Base-by-base conservation (phyloP, 2,329 filamentous ascomycete genomes). In the Trichothecium roseum region DNA sequence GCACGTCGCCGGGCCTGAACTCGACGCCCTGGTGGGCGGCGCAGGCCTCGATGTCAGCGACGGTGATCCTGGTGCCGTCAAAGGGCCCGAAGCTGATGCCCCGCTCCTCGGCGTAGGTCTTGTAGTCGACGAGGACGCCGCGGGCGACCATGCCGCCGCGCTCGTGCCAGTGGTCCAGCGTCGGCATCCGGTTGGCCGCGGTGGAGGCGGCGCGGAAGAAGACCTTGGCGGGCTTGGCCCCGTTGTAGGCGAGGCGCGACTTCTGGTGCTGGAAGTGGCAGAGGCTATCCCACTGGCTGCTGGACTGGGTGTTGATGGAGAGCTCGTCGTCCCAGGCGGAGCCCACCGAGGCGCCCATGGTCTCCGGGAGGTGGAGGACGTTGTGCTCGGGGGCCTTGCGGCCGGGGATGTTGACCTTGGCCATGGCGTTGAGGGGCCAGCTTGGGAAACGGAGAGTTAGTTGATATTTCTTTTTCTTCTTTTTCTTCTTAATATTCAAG, bases 1-100 rank as follows among this genome's bases (percentile, higher is more conserved):
- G 62, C 37, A 85, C 72, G 41, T 84, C 79, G 5, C 80, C 81
- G 3, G 72, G 68, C 1, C 63, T 68, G 47, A 84, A 78, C 40
- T 80, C 69, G 18, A 83, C 60, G 1, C 71, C 70, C 43, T 83
- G 75, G 26, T 68, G 59, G 24, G 59, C 59, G 0, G 75, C 81
- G 24, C 75, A 74, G 8, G 66, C 63, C 36, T 72, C 68, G 0
- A 86, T 62, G 1, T 77, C 67, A 1, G 61, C 48, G 2, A 69
- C 55, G 0, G 63, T 66, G 49, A 81, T 78, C 18, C 64, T 60
- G 45, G 75, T 60, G 1, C 62, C 57, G 4, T 63, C 63, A 33
- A 74, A 65, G 1, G 73, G 64, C 43, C 72, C 60, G 40, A 68
- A 73, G 4, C 54, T 41, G 18, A 69, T 65, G 10, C 66, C 63